phyloP scores from a whole-genome alignment of 441 rosid genomes.

The Kokia cookei region DNA sequence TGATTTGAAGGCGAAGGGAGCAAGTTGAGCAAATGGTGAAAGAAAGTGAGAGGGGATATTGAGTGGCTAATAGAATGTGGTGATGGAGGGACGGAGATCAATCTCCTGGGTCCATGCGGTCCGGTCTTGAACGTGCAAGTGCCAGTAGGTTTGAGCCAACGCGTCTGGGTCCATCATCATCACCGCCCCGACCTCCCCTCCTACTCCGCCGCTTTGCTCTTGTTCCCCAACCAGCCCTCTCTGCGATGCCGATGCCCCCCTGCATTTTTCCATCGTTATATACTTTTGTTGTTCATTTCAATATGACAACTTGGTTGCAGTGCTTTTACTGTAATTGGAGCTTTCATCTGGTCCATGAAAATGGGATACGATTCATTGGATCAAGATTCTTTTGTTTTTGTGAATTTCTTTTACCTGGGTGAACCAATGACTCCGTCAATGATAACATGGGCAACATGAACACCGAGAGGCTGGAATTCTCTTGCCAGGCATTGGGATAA shows the following conservation, averaged over 20 bases:
- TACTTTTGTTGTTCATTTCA: no score
- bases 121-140: slow-evolving; percentile 72
- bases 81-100: slow-evolving; percentile 64
- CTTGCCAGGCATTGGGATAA: slow-evolving; percentile 79
- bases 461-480: slow-evolving; percentile 74
- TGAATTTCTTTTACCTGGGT: slow-evolving; percentile 40
- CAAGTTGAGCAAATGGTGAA: background rate
- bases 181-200: slow-evolving; percentile 15
- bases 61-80: slow-evolving; percentile 18
- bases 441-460: slow-evolving; percentile 87
- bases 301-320: no score
- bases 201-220: slow-evolving; percentile 11
- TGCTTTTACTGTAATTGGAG: background rate
- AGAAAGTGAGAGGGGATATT: background rate
- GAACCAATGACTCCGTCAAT: slow-evolving; percentile 77
- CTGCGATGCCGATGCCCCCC: slow-evolving; percentile 44
- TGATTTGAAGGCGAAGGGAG: background rate
- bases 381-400: background rate
- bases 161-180: slow-evolving; percentile 74
- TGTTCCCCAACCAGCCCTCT: slow-evolving; percentile 30
- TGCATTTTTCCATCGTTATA: slow-evolving; percentile 15
- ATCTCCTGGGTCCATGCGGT: slow-evolving; percentile 92
- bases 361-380: background rate
- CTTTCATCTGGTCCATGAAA: background rate
- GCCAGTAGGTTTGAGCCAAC: slow-evolving; percentile 91